phyloP scores from a whole-genome alignment of 2,329 filamentous ascomycete species.

The Dactylonectria estremocensis region DNA sequence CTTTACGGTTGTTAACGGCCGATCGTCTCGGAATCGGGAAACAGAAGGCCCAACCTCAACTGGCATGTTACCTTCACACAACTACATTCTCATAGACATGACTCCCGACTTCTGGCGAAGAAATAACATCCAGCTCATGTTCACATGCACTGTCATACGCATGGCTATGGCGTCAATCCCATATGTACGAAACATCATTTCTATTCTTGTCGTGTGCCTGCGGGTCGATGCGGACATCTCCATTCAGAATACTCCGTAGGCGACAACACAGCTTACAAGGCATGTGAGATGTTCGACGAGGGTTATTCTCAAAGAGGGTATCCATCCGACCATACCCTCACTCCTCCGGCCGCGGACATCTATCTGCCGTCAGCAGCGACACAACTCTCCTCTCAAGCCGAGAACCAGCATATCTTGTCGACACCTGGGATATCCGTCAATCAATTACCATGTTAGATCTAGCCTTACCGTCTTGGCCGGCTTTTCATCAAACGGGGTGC shows the following conservation, averaged over 20 bases:
- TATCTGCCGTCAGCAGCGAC: slow-evolving; percentile 1
- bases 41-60: neutral
- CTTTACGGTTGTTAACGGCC: neutral
- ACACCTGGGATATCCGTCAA: slow-evolving; percentile 9
- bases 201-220: slow-evolving; percentile 13
- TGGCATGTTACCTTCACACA: neutral
- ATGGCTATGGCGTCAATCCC: neutral
- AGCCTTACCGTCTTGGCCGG: slow-evolving; percentile 16
- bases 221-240: slow-evolving; percentile 13
- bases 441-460: slow-evolving; percentile 19
- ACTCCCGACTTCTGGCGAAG: neutral
- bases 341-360: neutral
- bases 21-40: neutral
- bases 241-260: slow-evolving; percentile 15
- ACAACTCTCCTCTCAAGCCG: neutral
- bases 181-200: slow-evolving; percentile 16
- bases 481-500: slow-evolving; percentile 15
- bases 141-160: neutral
- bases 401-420: neutral
- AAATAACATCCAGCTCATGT: slow-evolving; percentile 6
- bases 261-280: slow-evolving; percentile 2
- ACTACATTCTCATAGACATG: neutral
- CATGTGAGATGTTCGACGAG: neutral
- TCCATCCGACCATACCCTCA: slow-evolving; percentile 5
- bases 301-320: slow-evolving; percentile 2